Evolutionary conservation across 148 eudicot species (phyloP).

Genomic region (Camellia lanceoleosa): DNA sequence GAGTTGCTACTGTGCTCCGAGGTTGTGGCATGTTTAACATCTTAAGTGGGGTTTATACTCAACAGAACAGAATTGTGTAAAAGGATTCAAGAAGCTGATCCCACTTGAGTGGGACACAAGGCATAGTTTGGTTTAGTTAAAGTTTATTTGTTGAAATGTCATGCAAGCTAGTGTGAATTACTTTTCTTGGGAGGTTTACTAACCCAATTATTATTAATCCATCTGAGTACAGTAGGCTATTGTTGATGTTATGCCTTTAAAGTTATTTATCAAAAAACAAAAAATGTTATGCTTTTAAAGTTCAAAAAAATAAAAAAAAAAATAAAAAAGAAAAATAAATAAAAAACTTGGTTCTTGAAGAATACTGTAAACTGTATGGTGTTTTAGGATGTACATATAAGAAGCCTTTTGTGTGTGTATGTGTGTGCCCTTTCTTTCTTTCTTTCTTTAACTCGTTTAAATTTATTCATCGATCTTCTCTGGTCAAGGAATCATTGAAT

Average conservation of each 20-base stretch:
- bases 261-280: background rate
- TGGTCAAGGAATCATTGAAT: background rate
- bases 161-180: background rate
- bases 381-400: background rate
- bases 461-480: background rate
- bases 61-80: no score
- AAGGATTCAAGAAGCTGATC: no score
- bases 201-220: background rate
- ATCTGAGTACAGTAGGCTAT: background rate
- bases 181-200: background rate
- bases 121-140: background rate
- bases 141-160: no score
- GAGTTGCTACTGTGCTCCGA: background rate
- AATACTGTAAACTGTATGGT: background rate
- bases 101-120: background rate
- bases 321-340: background rate
- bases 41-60: background rate
- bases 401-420: background rate
- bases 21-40: background rate
- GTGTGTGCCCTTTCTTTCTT: no score
- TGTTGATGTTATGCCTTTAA: background rate
- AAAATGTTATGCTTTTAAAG: background rate
- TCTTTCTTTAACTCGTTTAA: background rate
- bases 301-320: background rate
- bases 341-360: background rate